Evolutionary conservation across 2,329 filamentous ascomycete genomes (phyloP), one percentile per base, ranked within the genome.

Genomic region (Lasiodiplodia sp.): DNA sequence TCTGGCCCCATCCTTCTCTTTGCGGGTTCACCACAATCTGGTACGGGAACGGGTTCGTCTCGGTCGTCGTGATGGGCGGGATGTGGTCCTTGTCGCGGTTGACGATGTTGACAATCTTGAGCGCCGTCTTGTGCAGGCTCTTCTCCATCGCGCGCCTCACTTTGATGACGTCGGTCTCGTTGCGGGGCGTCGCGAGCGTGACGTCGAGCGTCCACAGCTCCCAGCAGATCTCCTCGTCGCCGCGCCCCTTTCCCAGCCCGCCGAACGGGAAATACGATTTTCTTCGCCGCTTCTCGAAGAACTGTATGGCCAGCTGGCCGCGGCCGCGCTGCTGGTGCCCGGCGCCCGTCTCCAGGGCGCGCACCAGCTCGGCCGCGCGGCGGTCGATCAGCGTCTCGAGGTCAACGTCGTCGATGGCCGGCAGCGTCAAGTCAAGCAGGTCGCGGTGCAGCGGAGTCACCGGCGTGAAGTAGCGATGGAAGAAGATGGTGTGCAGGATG

Each of bases 401-500:
- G 80, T 97, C 93, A 72, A 91, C 91, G 77, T 97, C 93, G 78
- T 94, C 89, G 76, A 98, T 92, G 75, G 92, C 92, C 64, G 96
- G 94, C 34, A 98, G 88, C 40, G 93, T 94, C 70, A 97, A 87
- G 81, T 97, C 94, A 72, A 97, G 90, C 71, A 97, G 89, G 77
- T 97, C 94, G 82, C 93, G 91, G 71, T 93, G 94, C 71, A 89
- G 88, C 6, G 96, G 95, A 52, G 88, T 85, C 74, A 97, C 87
- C 69, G 93, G 90, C 68, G 93, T 93, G 85, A 98, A 97, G 87
- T 95, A 97, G 77, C 96, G 92, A 84, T 97, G 94, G 87, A 98
- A 98, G 88, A 98, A 99, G 80, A 98, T 97, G 63, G 94, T 96
- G 80, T 97, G 94, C 62, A 98, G 87, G 78, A 97, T 92, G 71